A percentile compares a stretch with the other conserved stretches of the same genome.
phyloP scores from a whole-genome alignment of 176 grass and related monocot genomes.

The Oryza nivara region DNA sequence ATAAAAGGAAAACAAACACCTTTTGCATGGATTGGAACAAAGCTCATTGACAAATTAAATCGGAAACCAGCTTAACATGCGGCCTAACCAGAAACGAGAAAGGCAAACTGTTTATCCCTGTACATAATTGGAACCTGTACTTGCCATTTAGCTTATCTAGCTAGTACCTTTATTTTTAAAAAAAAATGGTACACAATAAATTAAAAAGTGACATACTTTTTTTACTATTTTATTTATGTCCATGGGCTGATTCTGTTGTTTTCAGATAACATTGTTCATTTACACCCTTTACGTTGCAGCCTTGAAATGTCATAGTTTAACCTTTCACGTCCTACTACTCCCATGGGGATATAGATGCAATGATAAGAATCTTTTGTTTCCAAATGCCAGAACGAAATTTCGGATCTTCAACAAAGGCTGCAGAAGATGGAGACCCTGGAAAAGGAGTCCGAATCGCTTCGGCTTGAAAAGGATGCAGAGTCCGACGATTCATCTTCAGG shows the following conservation, averaged over 20 bases:
- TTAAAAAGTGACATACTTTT: background rate
- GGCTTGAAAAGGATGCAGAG: background rate
- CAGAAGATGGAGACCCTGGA: slow-evolving; percentile 48
- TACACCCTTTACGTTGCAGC: background rate
- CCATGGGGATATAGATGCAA: background rate
- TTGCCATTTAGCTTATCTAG: slow-evolving; percentile 9
- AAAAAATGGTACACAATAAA: background rate
- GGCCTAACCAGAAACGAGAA: background rate
- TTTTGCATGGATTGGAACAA: background rate
- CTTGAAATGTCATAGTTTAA: background rate
- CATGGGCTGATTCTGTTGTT: background rate
- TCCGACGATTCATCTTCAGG: slow-evolving; percentile 1
- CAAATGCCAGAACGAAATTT: slow-evolving; percentile 42
- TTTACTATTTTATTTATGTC: background rate
- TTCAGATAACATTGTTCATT: background rate
- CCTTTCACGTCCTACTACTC: background rate
- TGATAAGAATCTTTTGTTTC: background rate
- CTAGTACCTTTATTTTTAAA: background rate
- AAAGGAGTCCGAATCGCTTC: slow-evolving; percentile 49
- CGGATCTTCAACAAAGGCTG: slow-evolving; percentile 44
- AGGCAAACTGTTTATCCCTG: background rate
- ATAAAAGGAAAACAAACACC: background rate
- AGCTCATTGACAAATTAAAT: background rate
- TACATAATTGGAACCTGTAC: background rate
- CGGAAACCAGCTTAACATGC: background rate